phyloP scores from a whole-genome alignment of 352 stramenopile genomes.

The Phytopythium vexans region DNA sequence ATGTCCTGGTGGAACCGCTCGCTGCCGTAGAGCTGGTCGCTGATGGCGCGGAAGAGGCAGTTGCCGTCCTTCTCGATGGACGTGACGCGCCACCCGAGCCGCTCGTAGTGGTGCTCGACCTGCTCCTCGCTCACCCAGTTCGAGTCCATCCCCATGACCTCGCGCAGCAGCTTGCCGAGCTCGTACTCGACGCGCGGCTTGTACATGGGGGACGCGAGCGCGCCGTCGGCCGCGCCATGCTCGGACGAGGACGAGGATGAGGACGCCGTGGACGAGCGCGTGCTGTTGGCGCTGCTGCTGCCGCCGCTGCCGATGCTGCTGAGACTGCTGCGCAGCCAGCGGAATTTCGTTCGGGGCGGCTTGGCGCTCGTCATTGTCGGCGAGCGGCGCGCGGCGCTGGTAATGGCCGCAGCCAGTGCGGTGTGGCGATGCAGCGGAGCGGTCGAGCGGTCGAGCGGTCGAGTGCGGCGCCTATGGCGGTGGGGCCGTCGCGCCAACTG shows the following conservation, averaged over 20 bases:
- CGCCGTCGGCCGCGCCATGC: constrained; percentile 9
- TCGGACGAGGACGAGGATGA: constrained; percentile 10
- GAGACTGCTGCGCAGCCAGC: constrained; percentile 17
- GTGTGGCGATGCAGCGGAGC: neutral
- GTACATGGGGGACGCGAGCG: constrained; percentile 5
- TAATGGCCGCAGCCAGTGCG: neutral
- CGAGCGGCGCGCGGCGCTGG: neutral
- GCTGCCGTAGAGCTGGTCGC: constrained; percentile 51
- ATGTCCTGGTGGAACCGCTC: constrained; percentile 42
- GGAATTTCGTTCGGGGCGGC: constrained; percentile 12
- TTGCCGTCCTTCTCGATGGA: constrained; percentile 39
- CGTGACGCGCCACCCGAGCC: constrained; percentile 26
- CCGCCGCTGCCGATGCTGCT: constrained; percentile 15
- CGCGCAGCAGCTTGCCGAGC: constrained; percentile 11
- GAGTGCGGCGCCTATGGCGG: neutral
- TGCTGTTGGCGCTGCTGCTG: constrained; percentile 6
- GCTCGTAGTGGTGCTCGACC: constrained; percentile 32
- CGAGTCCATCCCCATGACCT: constrained; percentile 19
- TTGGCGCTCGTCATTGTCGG: neutral
- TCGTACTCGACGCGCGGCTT: constrained; percentile 9
- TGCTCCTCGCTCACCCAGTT: constrained; percentile 38
- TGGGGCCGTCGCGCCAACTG: too few species aligned
- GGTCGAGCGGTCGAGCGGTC: neutral
- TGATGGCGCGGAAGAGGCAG: constrained; percentile 56
- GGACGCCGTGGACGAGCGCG: constrained; percentile 23